Evolutionary conservation across 805 yeast genomes (phyloP).

Genomic region (Cyberlindnera xishuangbannaensis): DNA sequence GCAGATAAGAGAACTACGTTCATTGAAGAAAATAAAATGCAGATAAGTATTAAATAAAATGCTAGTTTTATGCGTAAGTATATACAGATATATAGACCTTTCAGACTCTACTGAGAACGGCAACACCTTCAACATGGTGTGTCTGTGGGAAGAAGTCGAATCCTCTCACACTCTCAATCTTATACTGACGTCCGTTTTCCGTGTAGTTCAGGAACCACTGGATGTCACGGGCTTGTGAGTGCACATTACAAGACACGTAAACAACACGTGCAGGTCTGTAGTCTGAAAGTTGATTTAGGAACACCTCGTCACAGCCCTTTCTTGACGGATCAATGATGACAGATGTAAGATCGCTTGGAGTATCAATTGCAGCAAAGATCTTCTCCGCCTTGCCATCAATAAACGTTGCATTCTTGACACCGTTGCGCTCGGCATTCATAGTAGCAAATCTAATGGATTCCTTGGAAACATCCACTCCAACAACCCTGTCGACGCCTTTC

Average conservation of each 20-base stretch:
- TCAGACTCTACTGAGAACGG: conserved; percentile 47
- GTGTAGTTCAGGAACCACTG: conserved; percentile 74
- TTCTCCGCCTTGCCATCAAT: conserved; percentile 90
- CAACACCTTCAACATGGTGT: conserved; percentile 86
- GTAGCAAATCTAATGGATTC: conserved; percentile 87
- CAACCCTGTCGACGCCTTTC: conserved; percentile 69
- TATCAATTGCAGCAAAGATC: conserved; percentile 71
- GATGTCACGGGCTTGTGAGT: conserved; percentile 92
- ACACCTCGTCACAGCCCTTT: conserved; percentile 90
- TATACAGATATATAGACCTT: too few species aligned
- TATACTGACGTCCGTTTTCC: conserved; percentile 53
- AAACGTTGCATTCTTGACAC: conserved; percentile 72
- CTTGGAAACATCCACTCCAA: conserved; percentile 92
- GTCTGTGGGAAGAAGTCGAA: conserved; percentile 97
- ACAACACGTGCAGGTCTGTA: conserved; percentile 83
- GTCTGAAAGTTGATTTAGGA: conserved; percentile 76
- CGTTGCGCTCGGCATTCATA: conserved; percentile 70
- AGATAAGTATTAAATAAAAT: not conserved
- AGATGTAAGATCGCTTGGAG: conserved; percentile 72
- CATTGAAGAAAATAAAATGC: too few species aligned
- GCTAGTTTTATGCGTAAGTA: not conserved
- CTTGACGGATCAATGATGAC: conserved; percentile 96
- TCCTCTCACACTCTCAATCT: conserved; percentile 80
- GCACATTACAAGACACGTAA: conserved; percentile 96
- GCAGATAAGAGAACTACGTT: too few species aligned